These are phyloP conservation scores for Penicillium palitans DNA, from an alignment of 2,329 filamentous ascomycete genomes.

Conservation along the genomic window DNA sequence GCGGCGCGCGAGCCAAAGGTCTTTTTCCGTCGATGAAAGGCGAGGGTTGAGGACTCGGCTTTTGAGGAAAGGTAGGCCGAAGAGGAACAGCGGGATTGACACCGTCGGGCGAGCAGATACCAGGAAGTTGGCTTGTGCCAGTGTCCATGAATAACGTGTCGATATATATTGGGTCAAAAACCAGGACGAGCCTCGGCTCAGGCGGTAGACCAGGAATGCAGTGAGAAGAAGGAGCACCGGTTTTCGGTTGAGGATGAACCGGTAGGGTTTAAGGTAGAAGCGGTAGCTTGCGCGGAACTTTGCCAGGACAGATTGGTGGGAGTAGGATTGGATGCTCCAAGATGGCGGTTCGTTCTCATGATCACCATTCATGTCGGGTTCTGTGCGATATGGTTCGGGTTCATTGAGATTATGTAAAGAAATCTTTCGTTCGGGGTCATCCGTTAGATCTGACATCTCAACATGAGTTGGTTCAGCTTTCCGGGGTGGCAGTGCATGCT, in stretches of 20 bases:
- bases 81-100: slow-evolving; percentile 50
- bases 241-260: slow-evolving; percentile 43
- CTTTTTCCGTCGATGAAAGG: slow-evolving; percentile 43
- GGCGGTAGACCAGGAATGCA: slow-evolving; percentile 50
- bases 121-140: slow-evolving; percentile 46
- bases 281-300: slow-evolving; percentile 24
- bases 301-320: slow-evolving; percentile 17
- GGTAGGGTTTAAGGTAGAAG: slow-evolving; percentile 39
- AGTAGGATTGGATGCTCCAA: slow-evolving; percentile 18
- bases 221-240: slow-evolving; percentile 47
- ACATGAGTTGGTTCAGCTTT: slow-evolving; percentile 19
- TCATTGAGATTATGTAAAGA: slow-evolving; percentile 8
- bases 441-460: slow-evolving; percentile 34
- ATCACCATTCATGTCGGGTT: slow-evolving; percentile 19
- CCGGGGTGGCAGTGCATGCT: slow-evolving; percentile 29
- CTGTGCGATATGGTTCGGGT: slow-evolving; percentile 16
- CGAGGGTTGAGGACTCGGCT: slow-evolving; percentile 38
- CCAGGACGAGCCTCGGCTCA: slow-evolving; percentile 50
- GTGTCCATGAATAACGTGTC: slow-evolving; percentile 51
- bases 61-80: slow-evolving; percentile 45
- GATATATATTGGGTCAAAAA: slow-evolving; percentile 55
- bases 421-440: slow-evolving; percentile 19
- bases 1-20: slow-evolving; percentile 48
- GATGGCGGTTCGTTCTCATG: slow-evolving; percentile 16
- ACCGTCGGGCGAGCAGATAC: slow-evolving; percentile 50